Percentiles rank a stretch among this genome's conserved stretches.
Conservation (phyloP, 192 early-diverging fungal species). For the Rhizophagus prolifer region DNA sequence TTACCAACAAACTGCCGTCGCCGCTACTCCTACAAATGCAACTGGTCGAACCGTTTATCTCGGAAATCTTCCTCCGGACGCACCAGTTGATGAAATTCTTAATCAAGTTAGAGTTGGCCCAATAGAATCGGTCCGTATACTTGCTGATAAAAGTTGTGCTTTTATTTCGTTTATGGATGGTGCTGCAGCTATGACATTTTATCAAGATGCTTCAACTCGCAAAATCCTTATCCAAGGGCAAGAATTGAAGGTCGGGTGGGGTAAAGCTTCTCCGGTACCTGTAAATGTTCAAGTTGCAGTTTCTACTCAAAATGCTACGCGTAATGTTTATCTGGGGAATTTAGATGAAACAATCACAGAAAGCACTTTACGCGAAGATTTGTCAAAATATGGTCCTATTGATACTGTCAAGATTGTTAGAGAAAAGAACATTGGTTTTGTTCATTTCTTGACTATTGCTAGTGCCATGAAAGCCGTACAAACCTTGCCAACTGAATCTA, state of each 20-base stretch:
- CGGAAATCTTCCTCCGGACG: conserved; percentile 68
- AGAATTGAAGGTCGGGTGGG: conserved; percentile 79
- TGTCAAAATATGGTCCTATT: conserved; percentile 68
- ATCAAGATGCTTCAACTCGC: conserved; percentile 49
- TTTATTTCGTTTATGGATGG: conserved; percentile 82
- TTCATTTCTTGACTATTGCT: conserved; percentile 71
- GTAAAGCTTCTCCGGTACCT: conserved; percentile 57
- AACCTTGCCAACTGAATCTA: conserved; percentile 52
- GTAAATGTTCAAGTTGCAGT: conserved; percentile 58
- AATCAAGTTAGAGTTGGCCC: conserved; percentile 70
- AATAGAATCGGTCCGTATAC: conserved; percentile 66
- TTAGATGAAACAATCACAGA: conserved; percentile 64
- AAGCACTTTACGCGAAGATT: conserved; percentile 55
- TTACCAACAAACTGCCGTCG: conserved; percentile 37
- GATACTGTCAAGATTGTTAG: conserved; percentile 69
- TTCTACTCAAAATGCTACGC: conserved; percentile 56
- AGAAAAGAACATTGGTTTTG: conserved; percentile 82
- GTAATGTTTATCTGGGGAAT: conserved; percentile 82
- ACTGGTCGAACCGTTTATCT: conserved; percentile 78
- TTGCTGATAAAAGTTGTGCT: conserved; percentile 77
- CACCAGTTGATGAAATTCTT: conserved; percentile 62
- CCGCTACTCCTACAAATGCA: conserved; percentile 36
- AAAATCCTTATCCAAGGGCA: conserved; percentile 54
- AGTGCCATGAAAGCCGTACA: conserved; percentile 76
- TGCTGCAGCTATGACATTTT: conserved; percentile 59